These are phyloP conservation scores for Gossypium laxum DNA, from an alignment of 441 rosid species.

Conservation along the genomic window DNA sequence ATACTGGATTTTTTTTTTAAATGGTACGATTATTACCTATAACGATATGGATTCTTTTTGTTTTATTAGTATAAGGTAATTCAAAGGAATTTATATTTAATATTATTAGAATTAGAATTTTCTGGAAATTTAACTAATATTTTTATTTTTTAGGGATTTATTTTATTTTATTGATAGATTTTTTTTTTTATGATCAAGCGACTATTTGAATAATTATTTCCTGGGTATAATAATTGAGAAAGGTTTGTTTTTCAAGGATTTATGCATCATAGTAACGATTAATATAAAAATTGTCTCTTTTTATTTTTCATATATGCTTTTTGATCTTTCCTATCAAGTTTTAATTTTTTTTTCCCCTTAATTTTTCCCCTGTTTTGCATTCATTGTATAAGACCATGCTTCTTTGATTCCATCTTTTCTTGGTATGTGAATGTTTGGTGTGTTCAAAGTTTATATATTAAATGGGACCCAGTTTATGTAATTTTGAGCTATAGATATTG, in stretches of 20 bases:
- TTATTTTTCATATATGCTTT: background rate
- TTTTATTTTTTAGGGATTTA: background rate
- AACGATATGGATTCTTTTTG: background rate
- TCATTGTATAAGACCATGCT: background rate
- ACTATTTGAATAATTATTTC: background rate
- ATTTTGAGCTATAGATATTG: conserved; percentile 2
- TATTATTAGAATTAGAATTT: background rate
- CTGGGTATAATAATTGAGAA: background rate
- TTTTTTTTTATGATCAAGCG: background rate
- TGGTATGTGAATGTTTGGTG: background rate
- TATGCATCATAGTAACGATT: background rate
- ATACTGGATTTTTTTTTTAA: background rate
- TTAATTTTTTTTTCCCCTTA: background rate
- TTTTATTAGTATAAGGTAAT: background rate
- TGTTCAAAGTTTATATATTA: background rate
- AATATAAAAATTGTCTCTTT: background rate
- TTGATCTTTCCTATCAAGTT: background rate
- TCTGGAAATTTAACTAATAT: background rate
- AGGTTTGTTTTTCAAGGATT: background rate
- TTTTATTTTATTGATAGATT: background rate
- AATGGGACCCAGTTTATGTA: background rate
- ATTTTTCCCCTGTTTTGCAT: background rate
- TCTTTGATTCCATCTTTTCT: background rate
- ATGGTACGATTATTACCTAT: background rate
- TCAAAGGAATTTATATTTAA: background rate